These are phyloP conservation scores for Penicillium sp. DNA, from an alignment of 2,329 filamentous ascomycete species.

Conservation along the genomic window DNA sequence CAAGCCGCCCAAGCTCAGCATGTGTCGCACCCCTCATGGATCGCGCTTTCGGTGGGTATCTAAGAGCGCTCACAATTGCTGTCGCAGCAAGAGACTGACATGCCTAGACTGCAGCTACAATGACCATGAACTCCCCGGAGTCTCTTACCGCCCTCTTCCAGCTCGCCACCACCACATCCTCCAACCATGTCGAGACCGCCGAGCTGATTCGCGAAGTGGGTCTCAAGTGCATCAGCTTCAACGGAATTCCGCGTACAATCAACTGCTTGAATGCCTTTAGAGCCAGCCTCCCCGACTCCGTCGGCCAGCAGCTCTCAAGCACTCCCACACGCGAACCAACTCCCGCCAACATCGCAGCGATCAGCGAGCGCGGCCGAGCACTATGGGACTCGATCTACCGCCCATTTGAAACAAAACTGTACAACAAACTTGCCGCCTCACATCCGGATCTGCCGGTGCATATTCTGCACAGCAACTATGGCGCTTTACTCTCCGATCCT, in stretches of 20 bases:
- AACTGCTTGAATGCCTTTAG: slow-evolving; percentile 75
- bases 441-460: slow-evolving; percentile 81
- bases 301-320: slow-evolving; percentile 56
- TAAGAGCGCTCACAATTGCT: background rate
- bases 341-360: slow-evolving; percentile 53
- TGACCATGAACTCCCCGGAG: slow-evolving; percentile 82
- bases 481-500: slow-evolving; percentile 67
- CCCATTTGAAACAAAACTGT: slow-evolving; percentile 69
- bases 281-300: slow-evolving; percentile 56
- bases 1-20: slow-evolving; percentile 60
- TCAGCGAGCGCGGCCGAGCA: slow-evolving; percentile 57
- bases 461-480: slow-evolving; percentile 73
- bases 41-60: slow-evolving; percentile 59
- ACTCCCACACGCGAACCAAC: slow-evolving; percentile 56
- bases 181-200: slow-evolving; percentile 32
- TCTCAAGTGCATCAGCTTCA: slow-evolving; percentile 49
- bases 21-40: slow-evolving; percentile 63
- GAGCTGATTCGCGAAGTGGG: slow-evolving; percentile 48
- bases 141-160: slow-evolving; percentile 42
- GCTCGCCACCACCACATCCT: slow-evolving; percentile 16
- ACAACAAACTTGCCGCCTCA: slow-evolving; percentile 66
- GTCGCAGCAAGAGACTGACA: background rate
- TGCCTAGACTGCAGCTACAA: slow-evolving; percentile 70
- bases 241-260: slow-evolving; percentile 71
- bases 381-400: slow-evolving; percentile 77